Evolutionary conservation across 768 basidiomycete genomes (phyloP).

Genomic region (Podaxis sp.): DNA sequence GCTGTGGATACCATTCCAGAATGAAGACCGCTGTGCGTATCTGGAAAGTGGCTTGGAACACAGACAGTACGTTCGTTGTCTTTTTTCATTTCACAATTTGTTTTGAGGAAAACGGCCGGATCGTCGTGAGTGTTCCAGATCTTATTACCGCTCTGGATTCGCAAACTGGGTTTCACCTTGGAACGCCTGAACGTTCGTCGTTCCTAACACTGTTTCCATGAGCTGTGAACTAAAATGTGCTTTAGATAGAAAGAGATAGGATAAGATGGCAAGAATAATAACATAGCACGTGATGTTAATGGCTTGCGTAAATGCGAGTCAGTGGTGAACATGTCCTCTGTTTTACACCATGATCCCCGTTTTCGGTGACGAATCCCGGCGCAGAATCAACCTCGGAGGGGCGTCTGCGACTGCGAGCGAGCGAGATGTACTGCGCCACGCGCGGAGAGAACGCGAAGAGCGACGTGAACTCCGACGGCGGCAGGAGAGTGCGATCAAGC

Average conservation of each 20-base stretch:
- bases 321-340: neutral
- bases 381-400: conserved; percentile 78
- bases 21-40: conserved; percentile 54
- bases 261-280: neutral
- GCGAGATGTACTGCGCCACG: conserved; percentile 55
- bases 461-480: conserved; percentile 50
- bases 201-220: neutral
- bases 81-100: neutral
- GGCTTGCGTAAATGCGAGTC: neutral
- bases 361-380: conserved; percentile 49
- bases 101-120: conserved; percentile 19
- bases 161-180: conserved; percentile 55
- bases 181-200: conserved; percentile 45
- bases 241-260: conserved; percentile 19
- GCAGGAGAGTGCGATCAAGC: conserved; percentile 51
- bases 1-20: conserved; percentile 56
- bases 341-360: conserved; percentile 28
- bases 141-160: conserved; percentile 61
- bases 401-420: conserved; percentile 46
- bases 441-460: conserved; percentile 55
- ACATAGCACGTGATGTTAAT: neutral
- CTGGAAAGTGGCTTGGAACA: conserved; percentile 27
- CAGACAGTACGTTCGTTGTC: conserved; percentile 13
- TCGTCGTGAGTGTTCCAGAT: conserved; percentile 59
- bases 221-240: neutral